A percentile compares a stretch with the other conserved stretches of the same genome.
Evolutionary conservation across 2,329 filamentous ascomycete genomes (phyloP).

Genomic region (Fusarium ramigenum): DNA sequence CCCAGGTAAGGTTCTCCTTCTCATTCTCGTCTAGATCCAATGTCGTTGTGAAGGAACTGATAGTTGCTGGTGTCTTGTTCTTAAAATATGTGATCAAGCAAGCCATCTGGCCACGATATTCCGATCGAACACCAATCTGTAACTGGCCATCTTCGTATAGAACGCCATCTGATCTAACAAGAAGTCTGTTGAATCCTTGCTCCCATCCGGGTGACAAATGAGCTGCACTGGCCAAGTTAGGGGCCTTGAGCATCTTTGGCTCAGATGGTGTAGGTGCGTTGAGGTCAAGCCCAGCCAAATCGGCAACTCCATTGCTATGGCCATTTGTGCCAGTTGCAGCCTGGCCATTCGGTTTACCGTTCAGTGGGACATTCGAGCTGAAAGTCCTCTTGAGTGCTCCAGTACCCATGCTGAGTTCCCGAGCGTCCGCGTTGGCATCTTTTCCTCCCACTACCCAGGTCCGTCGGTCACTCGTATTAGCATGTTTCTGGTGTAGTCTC

Average conservation of each 20-base stretch:
- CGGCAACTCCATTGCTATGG: conserved; percentile 63
- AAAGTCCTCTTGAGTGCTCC: conserved; percentile 88
- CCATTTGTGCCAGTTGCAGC: conserved; percentile 61
- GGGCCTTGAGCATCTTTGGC: conserved; percentile 68
- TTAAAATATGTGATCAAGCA: conserved; percentile 96
- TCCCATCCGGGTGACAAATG: conserved; percentile 97
- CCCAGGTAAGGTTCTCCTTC: conserved; percentile 77
- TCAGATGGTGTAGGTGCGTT: conserved; percentile 66
- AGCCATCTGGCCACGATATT: conserved; percentile 95
- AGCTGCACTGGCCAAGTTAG: conserved; percentile 90
- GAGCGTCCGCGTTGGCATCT: conserved; percentile 84
- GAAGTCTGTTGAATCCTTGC: conserved; percentile 82
- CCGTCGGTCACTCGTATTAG: conserved; percentile 90
- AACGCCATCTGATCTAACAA: conserved; percentile 84
- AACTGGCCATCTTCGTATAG: conserved; percentile 96
- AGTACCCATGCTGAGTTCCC: conserved; percentile 83
- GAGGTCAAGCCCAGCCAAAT: conserved; percentile 87
- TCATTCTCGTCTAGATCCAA: conserved; percentile 80
- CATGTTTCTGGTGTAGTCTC: conserved; percentile 92
- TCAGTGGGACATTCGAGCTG: conserved; percentile 65
- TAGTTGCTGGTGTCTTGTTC: conserved; percentile 87
- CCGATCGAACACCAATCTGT: conserved; percentile 89
- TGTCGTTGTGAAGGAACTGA: conserved; percentile 94
- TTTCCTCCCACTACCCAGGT: conserved; percentile 99
- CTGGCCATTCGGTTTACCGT: conserved; percentile 57